Percentiles rank a stretch among this genome's conserved stretches.
These are phyloP conservation scores for Incumbomyces delicatus DNA, from an alignment of 2,329 filamentous ascomycete genomes.

Conservation along the genomic window DNA sequence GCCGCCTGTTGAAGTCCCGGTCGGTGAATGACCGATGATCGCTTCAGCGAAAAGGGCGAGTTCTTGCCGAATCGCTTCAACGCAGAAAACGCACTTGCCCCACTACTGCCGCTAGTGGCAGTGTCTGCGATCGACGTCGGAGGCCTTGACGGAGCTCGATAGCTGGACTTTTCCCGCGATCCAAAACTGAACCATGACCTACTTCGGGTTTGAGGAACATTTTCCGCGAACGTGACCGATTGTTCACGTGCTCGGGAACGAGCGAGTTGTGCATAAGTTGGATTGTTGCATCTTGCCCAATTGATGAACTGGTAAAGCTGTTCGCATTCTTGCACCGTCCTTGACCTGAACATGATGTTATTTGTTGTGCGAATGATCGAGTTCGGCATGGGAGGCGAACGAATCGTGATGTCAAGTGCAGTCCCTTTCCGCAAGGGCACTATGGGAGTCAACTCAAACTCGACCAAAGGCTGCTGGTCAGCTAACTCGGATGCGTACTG, in stretches of 20 bases:
- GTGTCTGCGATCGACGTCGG: slow-evolving; percentile 49
- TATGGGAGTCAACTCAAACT: slow-evolving; percentile 79
- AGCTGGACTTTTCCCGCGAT: slow-evolving; percentile 41
- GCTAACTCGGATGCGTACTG: slow-evolving; percentile 21
- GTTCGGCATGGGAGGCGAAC: slow-evolving; percentile 67
- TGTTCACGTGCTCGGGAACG: slow-evolving; percentile 54
- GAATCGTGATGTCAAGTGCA: slow-evolving; percentile 84
- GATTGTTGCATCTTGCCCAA: slow-evolving; percentile 79
- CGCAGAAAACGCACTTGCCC: slow-evolving; percentile 68
- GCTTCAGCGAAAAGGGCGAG: slow-evolving; percentile 71
- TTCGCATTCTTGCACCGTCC: slow-evolving; percentile 66
- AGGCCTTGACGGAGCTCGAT: slow-evolving; percentile 47
- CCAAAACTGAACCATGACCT: slow-evolving; percentile 42
- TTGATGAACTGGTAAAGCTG: slow-evolving; percentile 80
- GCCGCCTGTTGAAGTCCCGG: slow-evolving; percentile 25
- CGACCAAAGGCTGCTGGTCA: slow-evolving; percentile 45
- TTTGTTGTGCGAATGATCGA: slow-evolving; percentile 60
- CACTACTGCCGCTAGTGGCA: slow-evolving; percentile 64
- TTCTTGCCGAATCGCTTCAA: slow-evolving; percentile 67
- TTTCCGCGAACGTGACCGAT: slow-evolving; percentile 40
- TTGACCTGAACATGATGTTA: slow-evolving; percentile 85
- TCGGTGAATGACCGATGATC: slow-evolving; percentile 53
- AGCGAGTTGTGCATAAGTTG: slow-evolving; percentile 72
- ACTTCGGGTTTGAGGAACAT: slow-evolving; percentile 41
- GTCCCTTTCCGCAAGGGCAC: slow-evolving; percentile 86